These are phyloP conservation scores for Sordariomycetes sp. DNA, from an alignment of 2,329 filamentous ascomycete species.

Conservation along the genomic window DNA sequence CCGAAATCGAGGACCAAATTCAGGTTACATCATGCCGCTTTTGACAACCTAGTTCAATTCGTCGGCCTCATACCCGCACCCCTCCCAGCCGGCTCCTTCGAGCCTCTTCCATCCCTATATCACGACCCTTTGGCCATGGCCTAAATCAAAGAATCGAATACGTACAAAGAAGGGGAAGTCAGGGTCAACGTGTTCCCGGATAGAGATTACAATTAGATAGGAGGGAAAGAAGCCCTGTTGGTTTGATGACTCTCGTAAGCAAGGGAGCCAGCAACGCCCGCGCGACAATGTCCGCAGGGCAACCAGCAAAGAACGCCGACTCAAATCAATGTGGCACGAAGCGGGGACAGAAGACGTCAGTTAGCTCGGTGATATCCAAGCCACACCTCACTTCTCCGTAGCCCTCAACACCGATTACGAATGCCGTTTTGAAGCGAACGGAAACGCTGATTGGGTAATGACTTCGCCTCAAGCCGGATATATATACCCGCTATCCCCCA, in stretches of 20 bases:
- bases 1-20: too few species aligned
- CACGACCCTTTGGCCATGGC: too few species aligned
- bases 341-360: background rate
- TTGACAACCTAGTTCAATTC: too few species aligned
- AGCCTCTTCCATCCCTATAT: too few species aligned
- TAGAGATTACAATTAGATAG: background rate
- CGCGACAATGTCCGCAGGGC: background rate
- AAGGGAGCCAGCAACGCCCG: background rate
- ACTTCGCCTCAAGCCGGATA: background rate
- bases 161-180: background rate
- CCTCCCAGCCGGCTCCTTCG: too few species aligned
- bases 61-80: too few species aligned
- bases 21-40: too few species aligned
- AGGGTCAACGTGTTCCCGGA: background rate
- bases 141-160: background rate
- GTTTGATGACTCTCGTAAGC: background rate
- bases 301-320: background rate
- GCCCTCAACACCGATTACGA: background rate
- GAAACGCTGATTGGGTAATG: background rate
- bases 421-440: background rate
- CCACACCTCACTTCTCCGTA: background rate
- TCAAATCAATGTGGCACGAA: background rate
- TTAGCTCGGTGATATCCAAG: background rate
- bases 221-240: background rate
- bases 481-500: background rate